Evolutionary conservation across 768 basidiomycete genomes (phyloP).

Genomic region (Lenzites betulinus): DNA sequence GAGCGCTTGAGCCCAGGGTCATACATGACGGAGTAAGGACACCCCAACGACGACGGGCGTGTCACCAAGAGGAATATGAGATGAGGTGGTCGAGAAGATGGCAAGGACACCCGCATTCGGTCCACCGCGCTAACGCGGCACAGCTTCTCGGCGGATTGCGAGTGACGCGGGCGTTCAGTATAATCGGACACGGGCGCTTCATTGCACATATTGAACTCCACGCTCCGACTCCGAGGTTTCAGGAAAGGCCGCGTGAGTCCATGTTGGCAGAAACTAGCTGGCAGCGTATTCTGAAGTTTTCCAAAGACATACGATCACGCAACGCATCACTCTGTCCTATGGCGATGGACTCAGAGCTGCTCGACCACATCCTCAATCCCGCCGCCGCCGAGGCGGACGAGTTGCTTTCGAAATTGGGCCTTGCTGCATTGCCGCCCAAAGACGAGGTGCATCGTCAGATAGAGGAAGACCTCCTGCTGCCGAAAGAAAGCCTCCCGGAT

Average conservation of each 20-base stretch:
- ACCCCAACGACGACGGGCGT: no score
- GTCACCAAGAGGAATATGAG: no score
- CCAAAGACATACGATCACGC: no score
- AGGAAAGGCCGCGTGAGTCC: neutral
- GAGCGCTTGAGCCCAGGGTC: no score
- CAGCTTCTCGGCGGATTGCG: neutral
- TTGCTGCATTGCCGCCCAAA: conserved; percentile 56
- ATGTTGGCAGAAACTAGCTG: neutral
- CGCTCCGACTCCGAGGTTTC: neutral
- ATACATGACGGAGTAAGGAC: no score
- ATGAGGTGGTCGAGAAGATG: no score
- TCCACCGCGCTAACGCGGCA: neutral
- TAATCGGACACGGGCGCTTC: neutral
- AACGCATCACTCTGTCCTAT: neutral
- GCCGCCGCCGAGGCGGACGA: conserved; percentile 38
- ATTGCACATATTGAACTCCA: neutral
- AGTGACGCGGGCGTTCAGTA: neutral
- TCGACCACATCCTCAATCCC: conserved; percentile 43
- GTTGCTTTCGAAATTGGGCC: conserved; percentile 57
- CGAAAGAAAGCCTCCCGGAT: conserved; percentile 62
- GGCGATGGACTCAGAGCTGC: conserved; percentile 8
- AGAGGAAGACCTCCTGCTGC: conserved; percentile 73
- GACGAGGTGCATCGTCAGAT: conserved; percentile 67
- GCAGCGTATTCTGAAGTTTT: no score
- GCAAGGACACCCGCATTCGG: no score